These are phyloP conservation scores for Quercus berberidifolia DNA, from an alignment of 306 rosid species.

Conservation along the genomic window DNA sequence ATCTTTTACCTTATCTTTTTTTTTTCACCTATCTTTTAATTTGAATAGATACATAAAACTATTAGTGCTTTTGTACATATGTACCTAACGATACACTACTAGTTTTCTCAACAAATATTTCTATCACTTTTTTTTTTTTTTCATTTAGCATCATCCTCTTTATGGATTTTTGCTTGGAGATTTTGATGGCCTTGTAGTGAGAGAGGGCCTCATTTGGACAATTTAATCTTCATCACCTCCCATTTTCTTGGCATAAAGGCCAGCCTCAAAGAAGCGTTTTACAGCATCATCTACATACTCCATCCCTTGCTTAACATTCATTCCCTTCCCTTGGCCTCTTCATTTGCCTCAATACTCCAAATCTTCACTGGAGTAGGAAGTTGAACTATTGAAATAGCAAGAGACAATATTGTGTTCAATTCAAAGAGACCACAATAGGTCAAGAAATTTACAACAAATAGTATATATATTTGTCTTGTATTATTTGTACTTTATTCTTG, in stretches of 20 bases:
- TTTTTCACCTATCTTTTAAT: too few species aligned
- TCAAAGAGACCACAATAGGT: background rate
- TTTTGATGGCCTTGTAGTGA: conserved; percentile 57
- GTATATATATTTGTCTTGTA: too few species aligned
- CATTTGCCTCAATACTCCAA: conserved; percentile 48
- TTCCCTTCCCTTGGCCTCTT: conserved; percentile 51
- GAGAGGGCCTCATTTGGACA: conserved; percentile 90
- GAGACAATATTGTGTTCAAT: background rate
- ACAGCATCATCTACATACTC: conserved; percentile 64
- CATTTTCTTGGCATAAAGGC: conserved; percentile 66
- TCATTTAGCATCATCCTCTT: background rate
- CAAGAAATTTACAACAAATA: background rate
- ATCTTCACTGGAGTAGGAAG: conserved; percentile 57
- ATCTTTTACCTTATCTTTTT: too few species aligned
- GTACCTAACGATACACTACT: too few species aligned
- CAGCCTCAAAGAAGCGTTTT: conserved; percentile 65
- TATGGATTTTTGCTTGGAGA: conserved; percentile 28
- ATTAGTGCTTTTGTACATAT: too few species aligned
- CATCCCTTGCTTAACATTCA: conserved; percentile 77
- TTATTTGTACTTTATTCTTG: too few species aligned
- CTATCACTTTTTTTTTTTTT: too few species aligned
- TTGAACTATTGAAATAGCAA: conserved; percentile 33
- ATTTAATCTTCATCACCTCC: conserved; percentile 70
- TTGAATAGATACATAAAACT: too few species aligned
- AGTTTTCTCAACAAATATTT: too few species aligned